A percentile compares a stretch with the other conserved stretches of the same genome.
phyloP scores from a whole-genome alignment of 106 monocot genomes.

The Chionographis japonica region DNA sequence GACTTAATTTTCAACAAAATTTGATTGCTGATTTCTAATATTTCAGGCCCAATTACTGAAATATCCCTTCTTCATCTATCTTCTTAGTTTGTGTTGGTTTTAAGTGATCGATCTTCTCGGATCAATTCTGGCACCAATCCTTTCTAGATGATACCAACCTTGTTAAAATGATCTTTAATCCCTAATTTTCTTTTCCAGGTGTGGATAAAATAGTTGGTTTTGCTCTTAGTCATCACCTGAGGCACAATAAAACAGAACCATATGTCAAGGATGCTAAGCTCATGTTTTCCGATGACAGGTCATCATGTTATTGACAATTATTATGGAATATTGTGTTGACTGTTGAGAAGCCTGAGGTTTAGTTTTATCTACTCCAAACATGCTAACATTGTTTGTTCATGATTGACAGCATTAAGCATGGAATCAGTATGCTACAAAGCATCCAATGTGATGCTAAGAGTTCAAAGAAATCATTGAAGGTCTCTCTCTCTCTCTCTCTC shows the following conservation, averaged over 20 bases:
- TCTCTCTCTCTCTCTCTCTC: conserved; percentile 1
- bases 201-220: conserved; percentile 94
- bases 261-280: conserved; percentile 48
- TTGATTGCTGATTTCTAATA: too few species aligned
- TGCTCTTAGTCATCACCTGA: conserved; percentile 77
- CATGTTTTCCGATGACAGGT: conserved; percentile 77
- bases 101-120: too few species aligned
- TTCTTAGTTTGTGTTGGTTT: background rate
- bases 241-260: conserved; percentile 22
- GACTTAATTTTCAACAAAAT: too few species aligned
- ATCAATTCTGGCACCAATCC: too few species aligned
- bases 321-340: background rate
- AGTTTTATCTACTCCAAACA: background rate
- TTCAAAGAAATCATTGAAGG: conserved; percentile 80
- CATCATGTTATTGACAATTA: background rate
- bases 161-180: background rate
- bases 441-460: conserved; percentile 62
- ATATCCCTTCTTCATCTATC: too few species aligned
- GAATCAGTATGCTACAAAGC: conserved; percentile 50
- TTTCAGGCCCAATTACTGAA: too few species aligned
- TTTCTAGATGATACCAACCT: too few species aligned
- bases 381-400: background rate
- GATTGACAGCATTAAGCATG: conserved; percentile 55
- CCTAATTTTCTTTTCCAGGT: conserved; percentile 29
- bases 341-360: background rate